phyloP scores from a whole-genome alignment of 306 rosid species.

The Macrotyloma uniflorum region DNA sequence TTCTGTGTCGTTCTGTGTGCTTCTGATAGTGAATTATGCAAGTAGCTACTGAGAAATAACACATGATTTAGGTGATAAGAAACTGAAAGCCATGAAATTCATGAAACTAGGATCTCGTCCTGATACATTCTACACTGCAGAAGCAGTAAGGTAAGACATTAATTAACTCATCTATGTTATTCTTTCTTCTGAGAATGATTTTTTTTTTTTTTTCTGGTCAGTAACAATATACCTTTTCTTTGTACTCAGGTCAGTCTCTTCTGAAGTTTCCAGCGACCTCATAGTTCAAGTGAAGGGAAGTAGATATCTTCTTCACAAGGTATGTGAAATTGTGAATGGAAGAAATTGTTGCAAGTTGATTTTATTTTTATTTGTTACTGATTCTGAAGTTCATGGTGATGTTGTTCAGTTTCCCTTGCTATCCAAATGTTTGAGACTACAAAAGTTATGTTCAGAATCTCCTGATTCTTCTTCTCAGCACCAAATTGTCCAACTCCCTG shows the following conservation, averaged over 20 bases:
- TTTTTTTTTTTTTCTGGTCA: not conserved
- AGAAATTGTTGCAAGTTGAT: not conserved
- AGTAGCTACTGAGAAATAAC: constrained; percentile 26
- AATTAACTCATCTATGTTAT: not conserved
- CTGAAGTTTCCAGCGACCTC: constrained; percentile 96
- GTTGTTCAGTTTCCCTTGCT: constrained; percentile 86
- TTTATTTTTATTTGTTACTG: not conserved
- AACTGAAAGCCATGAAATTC: constrained; percentile 80
- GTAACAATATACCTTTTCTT: not conserved
- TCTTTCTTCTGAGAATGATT: constrained; percentile 9
- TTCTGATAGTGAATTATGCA: constrained; percentile 42
- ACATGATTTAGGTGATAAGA: constrained; percentile 42
- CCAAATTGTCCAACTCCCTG: constrained; percentile 81
- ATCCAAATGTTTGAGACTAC: constrained; percentile 84
- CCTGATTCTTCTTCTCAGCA: constrained; percentile 70
- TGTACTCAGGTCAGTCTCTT: constrained; percentile 81
- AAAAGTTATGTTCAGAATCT: constrained; percentile 77
- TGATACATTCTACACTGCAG: constrained; percentile 84
- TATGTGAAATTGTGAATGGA: constrained; percentile 24
- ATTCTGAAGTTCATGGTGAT: constrained; percentile 41
- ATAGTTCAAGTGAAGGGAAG: constrained; percentile 87
- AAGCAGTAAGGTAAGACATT: constrained; percentile 69
- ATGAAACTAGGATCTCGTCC: constrained; percentile 99
- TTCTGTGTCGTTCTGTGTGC: constrained; percentile 43
- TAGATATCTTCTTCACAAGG: constrained; percentile 97